Base-by-base conservation (phyloP, 179 eudicot genomes). In the Dionaea muscipula region DNA sequence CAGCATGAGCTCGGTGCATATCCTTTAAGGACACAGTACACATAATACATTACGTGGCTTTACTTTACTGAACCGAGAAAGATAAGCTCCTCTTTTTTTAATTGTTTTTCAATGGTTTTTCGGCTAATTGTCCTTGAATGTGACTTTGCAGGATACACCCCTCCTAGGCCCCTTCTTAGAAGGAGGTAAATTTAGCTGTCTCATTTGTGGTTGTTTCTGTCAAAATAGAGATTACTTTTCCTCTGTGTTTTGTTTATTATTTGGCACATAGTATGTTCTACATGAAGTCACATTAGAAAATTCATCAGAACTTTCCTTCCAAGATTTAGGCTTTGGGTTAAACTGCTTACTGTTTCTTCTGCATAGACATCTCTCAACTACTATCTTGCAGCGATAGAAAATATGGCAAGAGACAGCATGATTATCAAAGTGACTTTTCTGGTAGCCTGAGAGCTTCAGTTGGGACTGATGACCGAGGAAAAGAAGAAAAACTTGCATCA, bases 361-460 rank as follows among this genome's bases (percentile, higher is more conserved):
- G n/a, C 51, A 16, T 12, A 13, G 27, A 47, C 22, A 14, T 22
- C 15, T 21, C 8, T 47, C 51, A 47, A 21, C n/a, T 17, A 17
- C 33, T 51, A 4, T 63, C 12, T 64, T 59, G 45, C 71, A 67
- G 75, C 82, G 83, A 65, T 55, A 73, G 76, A 66, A 81, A 72
- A 46, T 72, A 45, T 55, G 58, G 72, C 61, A 75, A 65, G 69
- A 74, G 52, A 63, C 78, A 71, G 55, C 74, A 76, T n/a, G 87
- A 90, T 72, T 77, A 67, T 33, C 79, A 71, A 62, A 72, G 68
- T 71, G 84, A 77, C 60, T 50, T 65, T 60, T 72, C 81, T 59
- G 82, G 72, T 46, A 69, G 67, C 61, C 69, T 60, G 58, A 85
- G 65, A 76, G 68, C 68, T 31, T 68, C 74, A 38, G 75, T 77